Percentiles rank a stretch among this genome's conserved stretches.
These are phyloP conservation scores for Beauveria scarabaeidicola DNA, from an alignment of 2,329 filamentous ascomycete genomes.

Conservation along the genomic window DNA sequence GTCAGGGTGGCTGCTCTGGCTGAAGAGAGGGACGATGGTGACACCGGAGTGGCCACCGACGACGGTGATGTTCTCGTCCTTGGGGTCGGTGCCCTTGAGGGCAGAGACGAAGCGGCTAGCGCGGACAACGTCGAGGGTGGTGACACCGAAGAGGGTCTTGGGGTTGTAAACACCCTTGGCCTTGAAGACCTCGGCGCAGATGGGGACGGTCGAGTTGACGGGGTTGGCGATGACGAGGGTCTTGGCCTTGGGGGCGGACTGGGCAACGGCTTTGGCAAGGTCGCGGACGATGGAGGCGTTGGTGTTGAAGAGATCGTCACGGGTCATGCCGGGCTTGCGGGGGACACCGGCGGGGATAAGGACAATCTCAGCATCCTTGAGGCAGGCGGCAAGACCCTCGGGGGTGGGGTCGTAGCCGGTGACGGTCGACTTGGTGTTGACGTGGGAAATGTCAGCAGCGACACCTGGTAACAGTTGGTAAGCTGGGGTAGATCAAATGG, in stretches of 20 bases:
- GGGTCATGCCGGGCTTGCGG: conserved; percentile 99
- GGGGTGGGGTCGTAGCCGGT: conserved; percentile 77
- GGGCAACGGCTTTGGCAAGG: conserved; percentile 88
- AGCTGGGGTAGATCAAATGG: background rate
- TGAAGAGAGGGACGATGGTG: conserved; percentile 97
- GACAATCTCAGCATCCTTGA: conserved; percentile 86
- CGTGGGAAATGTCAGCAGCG: conserved; percentile 94
- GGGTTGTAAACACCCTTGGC: conserved; percentile 93
- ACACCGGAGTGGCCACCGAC: conserved; percentile 95
- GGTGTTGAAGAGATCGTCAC: conserved; percentile 99
- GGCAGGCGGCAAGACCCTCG: conserved; percentile 64
- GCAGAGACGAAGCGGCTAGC: conserved; percentile 96
- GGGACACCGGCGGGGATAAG: conserved; percentile 97
- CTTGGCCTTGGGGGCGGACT: conserved; percentile 84
- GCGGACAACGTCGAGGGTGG: conserved; percentile 96
- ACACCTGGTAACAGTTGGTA: conserved; percentile 56
- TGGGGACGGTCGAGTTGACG: conserved; percentile 99
- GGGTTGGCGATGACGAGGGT: conserved; percentile 98
- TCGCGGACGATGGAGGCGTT: conserved; percentile 99
- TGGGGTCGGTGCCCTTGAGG: conserved; percentile 83
- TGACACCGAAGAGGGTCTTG: conserved; percentile 98
- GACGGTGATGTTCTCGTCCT: conserved; percentile 89
- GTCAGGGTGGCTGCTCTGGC: conserved; percentile 80
- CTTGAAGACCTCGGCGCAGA: conserved; percentile 97
- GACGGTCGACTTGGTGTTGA: conserved; percentile 97